Percentiles rank a stretch among this genome's conserved stretches.
Conservation (phyloP, 192 early-diverging fungal species). For the Backusella psychrophila region DNA sequence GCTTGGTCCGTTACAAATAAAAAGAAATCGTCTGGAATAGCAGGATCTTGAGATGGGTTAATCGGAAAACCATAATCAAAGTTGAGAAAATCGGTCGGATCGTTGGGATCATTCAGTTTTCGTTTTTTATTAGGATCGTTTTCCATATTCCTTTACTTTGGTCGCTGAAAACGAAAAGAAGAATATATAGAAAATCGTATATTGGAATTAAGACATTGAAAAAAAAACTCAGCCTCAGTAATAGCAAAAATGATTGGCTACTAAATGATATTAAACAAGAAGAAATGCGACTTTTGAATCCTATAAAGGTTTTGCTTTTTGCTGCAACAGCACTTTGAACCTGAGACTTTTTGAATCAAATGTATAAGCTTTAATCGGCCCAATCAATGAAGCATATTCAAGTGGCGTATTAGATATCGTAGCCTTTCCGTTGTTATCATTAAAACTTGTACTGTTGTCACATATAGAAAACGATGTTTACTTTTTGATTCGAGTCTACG, state of each 20-base stretch:
- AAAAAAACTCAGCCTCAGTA: not conserved
- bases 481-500: too few relatives aligned
- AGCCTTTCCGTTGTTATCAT: too few relatives aligned
- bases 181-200: not conserved
- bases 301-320: not conserved
- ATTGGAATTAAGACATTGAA: not conserved
- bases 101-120: not conserved
- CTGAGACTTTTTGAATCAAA: not conserved
- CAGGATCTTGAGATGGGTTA: not conserved
- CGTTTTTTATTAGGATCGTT: not conserved
- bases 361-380: not conserved
- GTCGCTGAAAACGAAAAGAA: not conserved
- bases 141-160: not conserved
- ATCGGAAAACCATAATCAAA: constrained; percentile 11
- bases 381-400: too few relatives aligned
- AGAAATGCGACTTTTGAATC: not conserved
- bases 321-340: not conserved
- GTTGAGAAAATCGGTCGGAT: constrained; percentile 8
- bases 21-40: constrained; percentile 16
- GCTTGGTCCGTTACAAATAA: constrained; percentile 2
- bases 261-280: not conserved
- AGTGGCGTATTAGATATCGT: too few relatives aligned
- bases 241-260: not conserved
- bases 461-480: too few relatives aligned
- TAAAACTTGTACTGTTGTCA: too few relatives aligned